These are phyloP conservation scores for Vitis hybrid DNA, from an alignment of 177 flowering plant genomes.

Conservation along the genomic window DNA sequence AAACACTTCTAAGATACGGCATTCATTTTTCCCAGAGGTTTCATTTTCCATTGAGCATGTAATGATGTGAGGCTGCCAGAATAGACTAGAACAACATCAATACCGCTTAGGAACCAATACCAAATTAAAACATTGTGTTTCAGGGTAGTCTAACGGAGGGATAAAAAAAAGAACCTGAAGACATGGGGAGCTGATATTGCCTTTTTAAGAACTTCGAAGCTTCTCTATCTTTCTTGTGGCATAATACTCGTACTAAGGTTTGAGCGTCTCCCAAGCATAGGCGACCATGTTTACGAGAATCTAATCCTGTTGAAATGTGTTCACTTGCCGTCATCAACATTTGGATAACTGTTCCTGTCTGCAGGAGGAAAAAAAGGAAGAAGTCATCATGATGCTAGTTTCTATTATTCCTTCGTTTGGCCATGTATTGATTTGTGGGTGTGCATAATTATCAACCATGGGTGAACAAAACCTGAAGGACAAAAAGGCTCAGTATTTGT, in stretches of 20 bases:
- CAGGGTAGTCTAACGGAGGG: neutral
- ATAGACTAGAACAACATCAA: too few species aligned
- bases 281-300: slow-evolving; percentile 25
- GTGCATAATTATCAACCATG: neutral
- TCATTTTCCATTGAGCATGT: too few species aligned
- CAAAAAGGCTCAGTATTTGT: slow-evolving; percentile 51
- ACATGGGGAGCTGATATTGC: slow-evolving; percentile 72
- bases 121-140: neutral
- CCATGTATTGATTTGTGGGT: neutral
- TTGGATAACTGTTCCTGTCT: slow-evolving; percentile 65
- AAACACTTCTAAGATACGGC: too few species aligned
- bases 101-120: neutral
- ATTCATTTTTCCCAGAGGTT: too few species aligned
- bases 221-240: slow-evolving; percentile 81
- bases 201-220: slow-evolving; percentile 74
- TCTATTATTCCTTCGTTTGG: neutral
- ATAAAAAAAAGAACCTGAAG: slow-evolving; percentile 56
- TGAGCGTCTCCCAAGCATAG: slow-evolving; percentile 52
- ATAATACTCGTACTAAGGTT: slow-evolving; percentile 67
- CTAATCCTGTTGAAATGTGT: slow-evolving; percentile 38
- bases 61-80: too few species aligned
- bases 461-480: slow-evolving; percentile 49
- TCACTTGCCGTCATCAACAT: slow-evolving; percentile 80
- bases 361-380: slow-evolving; percentile 16
- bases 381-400: slow-evolving; percentile 1